Evolutionary conservation across 768 basidiomycete genomes (phyloP), one percentile per base, ranked within the genome.

Genomic region (Dioszegia hungarica): DNA sequence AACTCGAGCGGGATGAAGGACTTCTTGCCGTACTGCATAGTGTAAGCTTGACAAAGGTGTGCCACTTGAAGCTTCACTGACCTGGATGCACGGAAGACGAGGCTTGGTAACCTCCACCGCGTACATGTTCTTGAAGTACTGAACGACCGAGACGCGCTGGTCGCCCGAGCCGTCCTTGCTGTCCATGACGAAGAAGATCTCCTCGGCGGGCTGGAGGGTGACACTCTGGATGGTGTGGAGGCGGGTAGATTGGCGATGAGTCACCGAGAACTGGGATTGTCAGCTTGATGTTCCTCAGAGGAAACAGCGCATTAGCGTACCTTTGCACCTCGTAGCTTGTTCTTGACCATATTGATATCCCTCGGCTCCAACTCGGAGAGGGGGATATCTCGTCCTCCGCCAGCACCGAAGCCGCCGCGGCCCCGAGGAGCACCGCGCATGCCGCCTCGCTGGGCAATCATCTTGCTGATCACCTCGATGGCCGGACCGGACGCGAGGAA

Each of bases 1-100:
- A 74, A 70, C 54, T 76, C 74, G 33, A 76, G 54, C 12, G 74
- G 74, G 27, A 76, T 62, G 46, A 71, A 72, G n/a, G 61, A 58
- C 40, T 69, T 75, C 61, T 66, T 67, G 24, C 72, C 74, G 44
- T 71, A 73, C 70, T 62, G 39, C 53, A 3, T 28, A n/a, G n/a
- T n/a, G 28, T 45, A n/a, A 60, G 52, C 46, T 39, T 1, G 20
- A 14, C n/a, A n/a, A n/a, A n/a, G n/a, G n/a, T n/a, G n/a, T n/a
- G 5, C n/a, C 15, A 12, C 22, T 3, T 1, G 8, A 27, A 36
- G 8, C 15, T 33, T 22, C 22, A 29, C 68, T 59, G n/a, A 68
- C 72, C 54, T 72, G 65, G 17, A 72, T 54, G 43, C 69, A 74
- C 20, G 74, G 74, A n/a, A 76, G 49, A 14, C 73, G 53, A 5